A percentile compares a stretch with the other conserved stretches of the same genome.
Evolutionary conservation across 2,329 filamentous ascomycete species (phyloP).

Genomic region (Tolypocladium sp.): DNA sequence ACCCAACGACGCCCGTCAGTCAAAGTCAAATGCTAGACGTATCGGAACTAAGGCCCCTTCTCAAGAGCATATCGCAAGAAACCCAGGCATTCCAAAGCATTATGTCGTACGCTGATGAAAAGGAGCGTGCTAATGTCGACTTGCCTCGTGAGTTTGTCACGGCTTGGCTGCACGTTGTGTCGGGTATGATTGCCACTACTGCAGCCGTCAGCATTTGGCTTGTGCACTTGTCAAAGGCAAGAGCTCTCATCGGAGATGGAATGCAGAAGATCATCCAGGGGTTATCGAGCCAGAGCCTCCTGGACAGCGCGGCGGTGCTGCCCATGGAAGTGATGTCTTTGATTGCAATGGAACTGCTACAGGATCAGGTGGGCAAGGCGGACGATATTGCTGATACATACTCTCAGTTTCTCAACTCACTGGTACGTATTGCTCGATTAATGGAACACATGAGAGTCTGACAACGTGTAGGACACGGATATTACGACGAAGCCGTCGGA

Average conservation of each 20-base stretch:
- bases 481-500: constrained; percentile 30
- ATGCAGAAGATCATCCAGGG: constrained; percentile 26
- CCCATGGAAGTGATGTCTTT: constrained; percentile 34
- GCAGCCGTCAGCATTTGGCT: constrained; percentile 13
- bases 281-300: constrained; percentile 19
- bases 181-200: constrained; percentile 21
- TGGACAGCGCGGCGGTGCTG: constrained; percentile 26
- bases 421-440: constrained; percentile 19
- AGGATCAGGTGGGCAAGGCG: constrained; percentile 26
- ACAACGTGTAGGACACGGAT: constrained; percentile 24
- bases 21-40: neutral
- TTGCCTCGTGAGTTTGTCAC: constrained; percentile 26
- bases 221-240: constrained; percentile 19
- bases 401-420: constrained; percentile 28
- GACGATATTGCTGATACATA: constrained; percentile 32
- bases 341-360: constrained; percentile 26
- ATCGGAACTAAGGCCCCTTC: constrained; percentile 3
- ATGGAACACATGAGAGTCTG: constrained; percentile 2
- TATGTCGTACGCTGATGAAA: constrained; percentile 14
- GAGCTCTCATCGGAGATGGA: constrained; percentile 20
- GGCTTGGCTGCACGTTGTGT: constrained; percentile 33
- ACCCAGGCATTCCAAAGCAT: constrained; percentile 19
- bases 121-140: constrained; percentile 18
- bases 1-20: neutral
- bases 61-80: constrained; percentile 14